Evolutionary conservation across 495 filamentous ascomycete species (phyloP).

Genomic region (Lasiosphaeria ovina): DNA sequence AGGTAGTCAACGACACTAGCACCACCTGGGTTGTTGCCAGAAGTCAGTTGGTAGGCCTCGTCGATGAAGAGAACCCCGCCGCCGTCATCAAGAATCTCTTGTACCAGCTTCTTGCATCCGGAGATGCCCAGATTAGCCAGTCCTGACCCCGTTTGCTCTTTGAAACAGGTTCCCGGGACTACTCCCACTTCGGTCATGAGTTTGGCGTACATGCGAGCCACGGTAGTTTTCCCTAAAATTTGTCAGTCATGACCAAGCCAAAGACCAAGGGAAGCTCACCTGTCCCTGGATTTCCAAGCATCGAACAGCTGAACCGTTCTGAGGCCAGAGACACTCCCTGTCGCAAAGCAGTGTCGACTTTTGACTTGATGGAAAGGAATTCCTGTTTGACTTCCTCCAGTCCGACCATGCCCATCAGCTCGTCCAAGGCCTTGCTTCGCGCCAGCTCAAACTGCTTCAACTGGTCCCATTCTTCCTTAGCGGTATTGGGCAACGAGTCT

Average conservation of each 20-base stretch:
- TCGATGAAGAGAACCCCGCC: slow-evolving; percentile 77
- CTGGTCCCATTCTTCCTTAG: slow-evolving; percentile 57
- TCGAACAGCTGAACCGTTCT: slow-evolving; percentile 61
- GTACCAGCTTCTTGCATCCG: slow-evolving; percentile 57
- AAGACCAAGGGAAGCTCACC: slow-evolving; percentile 42
- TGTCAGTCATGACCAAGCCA: not conserved
- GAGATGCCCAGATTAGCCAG: slow-evolving; percentile 62
- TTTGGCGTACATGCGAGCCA: slow-evolving; percentile 72
- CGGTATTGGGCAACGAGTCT: slow-evolving; percentile 1
- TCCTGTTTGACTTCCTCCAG: slow-evolving; percentile 67
- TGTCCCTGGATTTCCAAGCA: slow-evolving; percentile 80
- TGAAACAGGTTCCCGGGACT: slow-evolving; percentile 52
- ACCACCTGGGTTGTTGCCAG: slow-evolving; percentile 53
- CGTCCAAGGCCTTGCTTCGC: slow-evolving; percentile 57
- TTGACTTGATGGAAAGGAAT: slow-evolving; percentile 64
- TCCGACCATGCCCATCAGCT: slow-evolving; percentile 69
- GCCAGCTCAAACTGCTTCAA: slow-evolving; percentile 54
- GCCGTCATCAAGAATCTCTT: slow-evolving; percentile 51
- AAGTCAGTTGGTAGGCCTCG: slow-evolving; percentile 73
- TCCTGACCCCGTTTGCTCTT: slow-evolving; percentile 68
- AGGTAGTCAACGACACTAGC: slow-evolving; percentile 68
- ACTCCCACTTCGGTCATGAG: slow-evolving; percentile 62
- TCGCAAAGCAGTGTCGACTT: slow-evolving; percentile 58
- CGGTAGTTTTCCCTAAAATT: slow-evolving; percentile 69
- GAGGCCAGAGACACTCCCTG: slow-evolving; percentile 56